Conservation (phyloP, 148 eudicot species). For the Rhododendron vialii region DNA sequence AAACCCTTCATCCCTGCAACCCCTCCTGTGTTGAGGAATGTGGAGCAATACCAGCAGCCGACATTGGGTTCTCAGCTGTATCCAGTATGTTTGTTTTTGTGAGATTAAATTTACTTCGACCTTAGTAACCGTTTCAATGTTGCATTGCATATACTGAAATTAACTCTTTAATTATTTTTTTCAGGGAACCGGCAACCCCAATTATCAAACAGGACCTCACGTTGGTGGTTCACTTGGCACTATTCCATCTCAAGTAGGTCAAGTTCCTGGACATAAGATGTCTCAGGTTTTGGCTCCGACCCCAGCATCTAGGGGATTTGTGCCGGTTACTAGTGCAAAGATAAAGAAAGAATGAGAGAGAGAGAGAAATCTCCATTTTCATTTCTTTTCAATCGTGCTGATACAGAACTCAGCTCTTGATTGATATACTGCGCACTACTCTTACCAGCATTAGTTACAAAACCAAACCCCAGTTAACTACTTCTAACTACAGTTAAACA, state of each 20-base stretch:
- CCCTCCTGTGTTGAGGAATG: slow-evolving; percentile 63
- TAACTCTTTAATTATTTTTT: slow-evolving; percentile 9
- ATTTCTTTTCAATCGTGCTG: too few species aligned
- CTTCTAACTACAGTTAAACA: too few species aligned
- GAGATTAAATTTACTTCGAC: neutral
- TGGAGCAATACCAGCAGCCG: slow-evolving; percentile 80
- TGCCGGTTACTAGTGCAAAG: slow-evolving; percentile 61
- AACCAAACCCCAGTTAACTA: too few species aligned
- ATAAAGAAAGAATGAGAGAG: too few species aligned
- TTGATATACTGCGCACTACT: too few species aligned
- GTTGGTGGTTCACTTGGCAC: slow-evolving; percentile 51
- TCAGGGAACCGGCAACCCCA: slow-evolving; percentile 54
- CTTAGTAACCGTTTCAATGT: neutral
- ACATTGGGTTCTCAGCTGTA: slow-evolving; percentile 85
- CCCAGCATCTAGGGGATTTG: slow-evolving; percentile 54
- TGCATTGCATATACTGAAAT: neutral
- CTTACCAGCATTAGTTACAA: too few species aligned
- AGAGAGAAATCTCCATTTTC: too few species aligned
- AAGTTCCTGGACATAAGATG: slow-evolving; percentile 53
- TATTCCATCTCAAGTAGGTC: slow-evolving; percentile 46
- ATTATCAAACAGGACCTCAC: slow-evolving; percentile 59
- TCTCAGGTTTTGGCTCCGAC: slow-evolving; percentile 54
- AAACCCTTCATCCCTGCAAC: slow-evolving; percentile 68
- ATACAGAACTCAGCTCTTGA: too few species aligned
- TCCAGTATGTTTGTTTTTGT: slow-evolving; percentile 38